Conservation (phyloP, 495 filamentous ascomycete genomes). For the Aspergillus homomorphus region DNA sequence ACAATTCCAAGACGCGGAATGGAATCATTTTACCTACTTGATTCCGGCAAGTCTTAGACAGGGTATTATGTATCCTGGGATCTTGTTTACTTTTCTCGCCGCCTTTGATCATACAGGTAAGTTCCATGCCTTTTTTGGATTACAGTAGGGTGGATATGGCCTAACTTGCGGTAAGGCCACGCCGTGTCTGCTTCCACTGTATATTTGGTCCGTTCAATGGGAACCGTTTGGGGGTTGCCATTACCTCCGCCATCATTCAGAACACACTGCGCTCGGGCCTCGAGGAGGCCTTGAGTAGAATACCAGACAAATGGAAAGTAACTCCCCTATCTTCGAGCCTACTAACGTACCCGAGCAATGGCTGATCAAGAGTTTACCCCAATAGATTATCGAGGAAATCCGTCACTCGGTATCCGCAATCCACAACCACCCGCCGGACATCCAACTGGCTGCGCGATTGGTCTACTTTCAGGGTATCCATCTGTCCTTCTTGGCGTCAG, state of each 20-base stretch:
- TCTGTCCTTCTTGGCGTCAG: conserved; percentile 53
- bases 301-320: conserved; percentile 68
- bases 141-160: not conserved
- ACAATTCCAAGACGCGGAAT: conserved; percentile 53
- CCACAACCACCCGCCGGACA: conserved; percentile 50
- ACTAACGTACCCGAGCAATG: not conserved
- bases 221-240: conserved; percentile 61
- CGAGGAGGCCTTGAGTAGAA: conserved; percentile 53
- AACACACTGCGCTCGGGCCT: conserved; percentile 59
- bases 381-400: conserved; percentile 34
- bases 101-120: conserved; percentile 61
- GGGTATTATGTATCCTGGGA: conserved; percentile 60
- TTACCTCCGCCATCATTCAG: conserved; percentile 61
- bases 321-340: conserved; percentile 29
- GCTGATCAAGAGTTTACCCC: not conserved
- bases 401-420: conserved; percentile 58
- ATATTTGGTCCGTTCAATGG: conserved; percentile 61
- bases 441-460: conserved; percentile 56
- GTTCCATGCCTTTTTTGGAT: conserved; percentile 2
- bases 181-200: conserved; percentile 62
- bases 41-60: conserved; percentile 64
- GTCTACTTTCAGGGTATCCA: conserved; percentile 59
- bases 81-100: conserved; percentile 61
- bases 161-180: conserved; percentile 44
- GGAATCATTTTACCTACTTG: conserved; percentile 63